These are phyloP conservation scores for Fusarium algeriense DNA, from an alignment of 2,329 filamentous ascomycete genomes.

Conservation along the genomic window DNA sequence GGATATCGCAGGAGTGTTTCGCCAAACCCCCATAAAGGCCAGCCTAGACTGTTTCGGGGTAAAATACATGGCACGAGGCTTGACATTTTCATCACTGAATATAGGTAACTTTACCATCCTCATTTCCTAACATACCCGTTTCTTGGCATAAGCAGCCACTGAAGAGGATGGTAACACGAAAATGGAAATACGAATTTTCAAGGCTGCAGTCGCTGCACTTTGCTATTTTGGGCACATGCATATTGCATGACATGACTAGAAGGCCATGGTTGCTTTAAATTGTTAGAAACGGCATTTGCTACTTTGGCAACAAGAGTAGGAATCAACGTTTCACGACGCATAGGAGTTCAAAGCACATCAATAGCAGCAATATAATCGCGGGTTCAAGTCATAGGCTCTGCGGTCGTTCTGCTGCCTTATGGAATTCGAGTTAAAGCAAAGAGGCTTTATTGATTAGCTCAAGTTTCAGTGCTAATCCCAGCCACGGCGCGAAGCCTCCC, in stretches of 20 bases:
- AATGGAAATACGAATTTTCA: neutral
- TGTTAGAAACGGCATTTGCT: no score
- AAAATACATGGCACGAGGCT: no score
- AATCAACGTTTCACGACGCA: neutral
- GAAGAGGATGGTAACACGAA: neutral
- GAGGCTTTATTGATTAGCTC: neutral
- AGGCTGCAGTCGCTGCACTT: neutral
- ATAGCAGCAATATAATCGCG: neutral
- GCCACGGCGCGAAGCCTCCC: neutral
- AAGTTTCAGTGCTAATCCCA: rapidly evolving
- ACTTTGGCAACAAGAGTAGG: neutral
- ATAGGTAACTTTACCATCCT: neutral
- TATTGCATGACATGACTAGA: no score
- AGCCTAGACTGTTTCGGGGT: neutral
- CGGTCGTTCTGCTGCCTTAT: neutral
- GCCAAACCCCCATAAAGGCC: neutral
- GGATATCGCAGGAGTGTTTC: no score
- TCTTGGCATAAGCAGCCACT: neutral
- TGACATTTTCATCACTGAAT: neutral
- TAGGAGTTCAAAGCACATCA: neutral
- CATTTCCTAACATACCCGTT: neutral
- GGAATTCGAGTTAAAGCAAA: neutral
- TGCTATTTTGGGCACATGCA: neutral
- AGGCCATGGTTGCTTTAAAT: no score
- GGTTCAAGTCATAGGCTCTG: neutral